phyloP scores from a whole-genome alignment of 176 grass and related monocot species.

The Poa annua region DNA sequence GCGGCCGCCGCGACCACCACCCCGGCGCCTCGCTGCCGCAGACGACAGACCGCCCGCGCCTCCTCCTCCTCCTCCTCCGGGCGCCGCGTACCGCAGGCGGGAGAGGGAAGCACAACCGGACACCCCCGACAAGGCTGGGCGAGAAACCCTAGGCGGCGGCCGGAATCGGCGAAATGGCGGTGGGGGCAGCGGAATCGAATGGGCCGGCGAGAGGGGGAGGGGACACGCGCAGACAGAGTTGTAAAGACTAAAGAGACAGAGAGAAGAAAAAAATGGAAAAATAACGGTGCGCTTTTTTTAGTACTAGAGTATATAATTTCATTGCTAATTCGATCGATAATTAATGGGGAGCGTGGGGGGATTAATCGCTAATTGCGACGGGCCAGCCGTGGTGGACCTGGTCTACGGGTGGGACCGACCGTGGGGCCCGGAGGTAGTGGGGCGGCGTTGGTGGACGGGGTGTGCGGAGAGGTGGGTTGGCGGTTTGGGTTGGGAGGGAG shows the following conservation, averaged over 20 bases:
- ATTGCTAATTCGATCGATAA: constrained; percentile 34
- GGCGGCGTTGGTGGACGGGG: neutral
- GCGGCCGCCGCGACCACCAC: neutral
- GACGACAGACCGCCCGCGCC: neutral
- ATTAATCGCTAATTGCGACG: constrained; percentile 33
- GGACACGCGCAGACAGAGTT: constrained; percentile 2
- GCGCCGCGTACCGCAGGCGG: neutral
- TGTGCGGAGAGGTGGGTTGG: neutral
- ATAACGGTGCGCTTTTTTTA: constrained; percentile 45
- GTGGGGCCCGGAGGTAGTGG: neutral
- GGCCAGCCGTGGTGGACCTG: neutral
- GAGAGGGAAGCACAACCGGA: neutral
- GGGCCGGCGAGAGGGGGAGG: constrained; percentile 30
- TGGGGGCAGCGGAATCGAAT: constrained; percentile 46
- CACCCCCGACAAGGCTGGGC: neutral
- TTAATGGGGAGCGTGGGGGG: constrained; percentile 23
- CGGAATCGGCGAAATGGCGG: constrained; percentile 49
- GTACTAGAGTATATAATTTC: too few species aligned
- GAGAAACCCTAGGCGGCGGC: constrained; percentile 52
- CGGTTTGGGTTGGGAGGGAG: neutral
- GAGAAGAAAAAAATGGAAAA: constrained; percentile 36
- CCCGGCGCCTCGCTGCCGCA: neutral
- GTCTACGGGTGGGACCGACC: neutral
- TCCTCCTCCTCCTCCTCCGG: neutral
- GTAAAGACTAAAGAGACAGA: constrained; percentile 15